Evolutionary conservation across 768 basidiomycete genomes (phyloP), one percentile per base, ranked within the genome.

Genomic region (Boletus rubroflammeus): DNA sequence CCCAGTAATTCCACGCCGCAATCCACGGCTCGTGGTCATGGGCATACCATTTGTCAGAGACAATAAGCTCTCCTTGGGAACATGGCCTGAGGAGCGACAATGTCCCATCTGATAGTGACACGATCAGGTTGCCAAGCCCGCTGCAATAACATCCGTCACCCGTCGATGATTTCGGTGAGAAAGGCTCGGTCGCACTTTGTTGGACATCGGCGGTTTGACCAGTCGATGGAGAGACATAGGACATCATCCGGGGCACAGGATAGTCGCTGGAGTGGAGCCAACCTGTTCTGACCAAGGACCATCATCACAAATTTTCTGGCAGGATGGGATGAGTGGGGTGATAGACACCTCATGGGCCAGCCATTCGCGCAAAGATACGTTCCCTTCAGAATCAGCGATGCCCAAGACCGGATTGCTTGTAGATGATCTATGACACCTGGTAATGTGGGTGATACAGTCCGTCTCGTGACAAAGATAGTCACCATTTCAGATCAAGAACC

Each of bases 1-100:
- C 75, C 90, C 93, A 96, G 59, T 88, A 85, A 63, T 98, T 82
- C 86, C 93, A 98, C 1, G 89, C 84, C 1, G 88, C 84, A 46
- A 93, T 83, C 97, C 97, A 99, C 0, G 95, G 89, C 66, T 99
- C 97, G 62, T 85, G 84, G 53, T 94, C 91, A 62, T 98, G 97
- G 1, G 91, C 95, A 54, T 82, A 76, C 94, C 94, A 98, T 2
- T 76, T 77, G 25, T 80, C 71, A 5, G 73, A 72, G 3, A 86
- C 67, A 0, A 64, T 49, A 26, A 90, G 67, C 14, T 75, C 72
- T 0, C 71, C 65, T 1, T 75, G 71, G 6, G 81, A 75, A n/a
- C 71, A 71, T 11, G 79, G 78, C 34, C 66, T 75, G 23, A 89
- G 72, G 19, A 88, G 75, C n/a, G 83, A 79, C 15, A 96, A 67